Percentiles rank a stretch among this genome's conserved stretches.
phyloP scores from a whole-genome alignment of 495 filamentous ascomycete genomes.

The Aspergillus mulundensis region DNA sequence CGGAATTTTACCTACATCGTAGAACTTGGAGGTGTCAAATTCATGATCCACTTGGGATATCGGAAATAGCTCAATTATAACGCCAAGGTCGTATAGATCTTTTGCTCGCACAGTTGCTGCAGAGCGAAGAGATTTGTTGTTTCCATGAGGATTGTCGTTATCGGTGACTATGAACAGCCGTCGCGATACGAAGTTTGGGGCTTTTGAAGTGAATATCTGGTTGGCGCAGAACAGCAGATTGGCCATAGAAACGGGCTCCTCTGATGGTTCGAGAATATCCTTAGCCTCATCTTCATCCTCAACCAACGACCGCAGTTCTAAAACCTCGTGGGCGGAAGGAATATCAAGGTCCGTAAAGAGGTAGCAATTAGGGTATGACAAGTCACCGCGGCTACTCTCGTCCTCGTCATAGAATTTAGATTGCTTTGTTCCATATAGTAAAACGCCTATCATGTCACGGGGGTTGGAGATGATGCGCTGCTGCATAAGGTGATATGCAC shows the following conservation, averaged over 20 bases:
- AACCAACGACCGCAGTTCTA: slow-evolving; percentile 65
- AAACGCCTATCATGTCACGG: slow-evolving; percentile 93
- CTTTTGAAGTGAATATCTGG: slow-evolving; percentile 92
- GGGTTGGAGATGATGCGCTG: slow-evolving; percentile 97
- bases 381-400: slow-evolving; percentile 51
- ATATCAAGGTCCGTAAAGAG: slow-evolving; percentile 85
- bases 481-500: slow-evolving; percentile 92
- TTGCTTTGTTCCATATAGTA: slow-evolving; percentile 89
- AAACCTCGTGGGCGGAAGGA: slow-evolving; percentile 82
- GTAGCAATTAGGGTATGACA: slow-evolving; percentile 87
- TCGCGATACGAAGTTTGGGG: slow-evolving; percentile 88
- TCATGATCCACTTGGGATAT: slow-evolving; percentile 69
- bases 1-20: slow-evolving; percentile 59
- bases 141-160: slow-evolving; percentile 79
- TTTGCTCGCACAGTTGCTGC: slow-evolving; percentile 82
- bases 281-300: slow-evolving; percentile 65
- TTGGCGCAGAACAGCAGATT: slow-evolving; percentile 94
- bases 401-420: slow-evolving; percentile 76
- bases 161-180: slow-evolving; percentile 95
- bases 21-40: slow-evolving; percentile 86
- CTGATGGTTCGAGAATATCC: slow-evolving; percentile 63
- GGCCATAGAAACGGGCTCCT: slow-evolving; percentile 73
- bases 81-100: slow-evolving; percentile 92
- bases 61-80: slow-evolving; percentile 90
- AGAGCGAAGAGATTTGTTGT: slow-evolving; percentile 65